A percentile compares a stretch with the other conserved stretches of the same genome.
phyloP scores from a whole-genome alignment of 2,329 filamentous ascomycete genomes.

The Gaeumannomyces tritici region DNA sequence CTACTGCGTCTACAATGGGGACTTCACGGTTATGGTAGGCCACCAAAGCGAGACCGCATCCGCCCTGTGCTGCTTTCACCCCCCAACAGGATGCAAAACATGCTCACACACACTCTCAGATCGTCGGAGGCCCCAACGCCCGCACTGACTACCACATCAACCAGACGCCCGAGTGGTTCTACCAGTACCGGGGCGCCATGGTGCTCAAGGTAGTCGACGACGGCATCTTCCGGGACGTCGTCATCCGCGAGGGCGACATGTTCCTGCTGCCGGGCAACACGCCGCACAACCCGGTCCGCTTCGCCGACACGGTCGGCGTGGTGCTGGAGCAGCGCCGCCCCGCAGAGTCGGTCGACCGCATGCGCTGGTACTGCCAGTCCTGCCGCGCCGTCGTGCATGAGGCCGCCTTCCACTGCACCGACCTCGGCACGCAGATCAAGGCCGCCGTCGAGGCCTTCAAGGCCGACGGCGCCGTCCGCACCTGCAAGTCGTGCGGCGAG shows the following conservation, averaged over 20 bases:
- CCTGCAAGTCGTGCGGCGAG: constrained; percentile 66
- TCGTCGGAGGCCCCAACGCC: constrained; percentile 87
- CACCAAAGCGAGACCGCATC: constrained; percentile 7
- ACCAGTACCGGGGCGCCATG: constrained; percentile 91
- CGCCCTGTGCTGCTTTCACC: neutral
- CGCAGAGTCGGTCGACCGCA: constrained; percentile 56
- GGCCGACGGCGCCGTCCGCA: constrained; percentile 55
- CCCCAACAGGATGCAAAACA: neutral
- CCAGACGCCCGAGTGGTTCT: constrained; percentile 94
- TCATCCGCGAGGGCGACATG: constrained; percentile 88
- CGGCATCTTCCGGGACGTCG: constrained; percentile 65
- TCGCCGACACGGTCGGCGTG: constrained; percentile 82
- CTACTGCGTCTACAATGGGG: constrained; percentile 87
- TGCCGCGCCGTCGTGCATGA: constrained; percentile 74
- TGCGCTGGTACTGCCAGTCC: constrained; percentile 68
- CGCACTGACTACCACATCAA: constrained; percentile 99
- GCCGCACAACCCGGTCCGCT: constrained; percentile 91
- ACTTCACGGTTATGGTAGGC: constrained; percentile 68
- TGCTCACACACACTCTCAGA: constrained; percentile 10
- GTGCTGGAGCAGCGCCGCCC: constrained; percentile 81
- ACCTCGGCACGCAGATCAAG: constrained; percentile 93
- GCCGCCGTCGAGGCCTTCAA: constrained; percentile 77
- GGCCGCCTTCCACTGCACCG: constrained; percentile 76
- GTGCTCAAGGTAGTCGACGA: constrained; percentile 81
- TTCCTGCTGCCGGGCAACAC: constrained; percentile 88